Evolutionary conservation across 2,329 filamentous ascomycete genomes (phyloP).

Genomic region (Sporothrix euskadiensis): DNA sequence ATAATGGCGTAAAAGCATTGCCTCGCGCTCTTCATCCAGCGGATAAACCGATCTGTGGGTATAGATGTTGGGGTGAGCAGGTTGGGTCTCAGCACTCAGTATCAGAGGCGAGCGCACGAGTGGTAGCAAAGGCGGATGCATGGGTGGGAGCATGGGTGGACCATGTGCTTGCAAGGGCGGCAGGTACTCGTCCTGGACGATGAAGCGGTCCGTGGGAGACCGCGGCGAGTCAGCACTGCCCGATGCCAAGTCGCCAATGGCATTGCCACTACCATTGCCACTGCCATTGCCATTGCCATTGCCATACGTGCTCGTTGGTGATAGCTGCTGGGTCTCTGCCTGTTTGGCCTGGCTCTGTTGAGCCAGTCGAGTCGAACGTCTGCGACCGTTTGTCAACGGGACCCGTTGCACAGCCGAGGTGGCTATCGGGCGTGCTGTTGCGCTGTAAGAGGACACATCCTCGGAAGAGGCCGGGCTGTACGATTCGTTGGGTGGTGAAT

Average conservation of each 20-base stretch:
- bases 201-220: constrained; percentile 39
- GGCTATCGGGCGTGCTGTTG: background rate
- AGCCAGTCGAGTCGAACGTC: background rate
- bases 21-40: constrained; percentile 36
- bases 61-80: constrained; percentile 33
- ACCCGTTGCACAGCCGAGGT: background rate
- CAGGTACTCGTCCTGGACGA: constrained; percentile 34
- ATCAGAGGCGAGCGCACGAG: constrained; percentile 8
- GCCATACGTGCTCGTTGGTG: background rate
- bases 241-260: background rate
- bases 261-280: no score
- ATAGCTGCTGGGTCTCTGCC: background rate
- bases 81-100: background rate
- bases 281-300: background rate
- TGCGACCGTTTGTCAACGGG: background rate
- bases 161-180: background rate
- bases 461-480: background rate
- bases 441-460: background rate
- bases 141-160: no score
- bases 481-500: background rate
- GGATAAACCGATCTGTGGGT: constrained; percentile 36
- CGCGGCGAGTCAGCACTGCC: background rate
- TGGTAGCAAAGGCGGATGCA: no score
- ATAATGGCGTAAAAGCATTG: constrained; percentile 40
- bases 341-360: background rate